phyloP scores from a whole-genome alignment of 768 basidiomycete genomes.

The Kwoniella europaea region DNA sequence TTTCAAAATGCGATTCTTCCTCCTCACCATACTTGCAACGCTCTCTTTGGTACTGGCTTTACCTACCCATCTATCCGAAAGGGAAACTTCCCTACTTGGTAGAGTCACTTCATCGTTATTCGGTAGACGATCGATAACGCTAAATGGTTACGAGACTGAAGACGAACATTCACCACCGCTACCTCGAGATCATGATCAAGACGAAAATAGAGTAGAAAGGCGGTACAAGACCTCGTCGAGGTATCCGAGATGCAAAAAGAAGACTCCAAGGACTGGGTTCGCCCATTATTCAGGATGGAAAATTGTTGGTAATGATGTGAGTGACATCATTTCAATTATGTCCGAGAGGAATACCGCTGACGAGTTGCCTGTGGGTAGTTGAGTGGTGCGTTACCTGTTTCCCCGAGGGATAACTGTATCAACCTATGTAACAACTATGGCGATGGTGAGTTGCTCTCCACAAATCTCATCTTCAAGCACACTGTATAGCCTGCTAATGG shows the following conservation, averaged over 20 bases:
- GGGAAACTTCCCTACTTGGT: conserved; percentile 2
- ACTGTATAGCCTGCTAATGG: no score
- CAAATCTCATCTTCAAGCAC: no score
- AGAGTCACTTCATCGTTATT: conserved; percentile 6
- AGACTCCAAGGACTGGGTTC: conserved; percentile 29
- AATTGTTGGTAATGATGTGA: conserved; percentile 42
- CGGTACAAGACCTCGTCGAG: conserved; percentile 9
- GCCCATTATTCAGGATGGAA: conserved; percentile 46
- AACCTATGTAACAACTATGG: conserved; percentile 36
- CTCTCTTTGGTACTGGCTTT: conserved; percentile 7
- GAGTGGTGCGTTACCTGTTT: conserved; percentile 28
- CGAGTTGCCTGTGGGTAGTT: conserved; percentile 16
- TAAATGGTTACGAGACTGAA: conserved; percentile 6
- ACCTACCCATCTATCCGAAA: background rate
- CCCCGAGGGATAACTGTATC: conserved; percentile 32
- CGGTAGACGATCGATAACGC: background rate
- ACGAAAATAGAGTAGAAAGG: background rate
- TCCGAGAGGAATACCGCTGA: background rate
- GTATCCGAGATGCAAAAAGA: conserved; percentile 28
- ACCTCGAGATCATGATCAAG: background rate
- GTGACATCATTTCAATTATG: conserved; percentile 5
- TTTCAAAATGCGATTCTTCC: conserved; percentile 16
- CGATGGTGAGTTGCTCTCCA: conserved; percentile 6
- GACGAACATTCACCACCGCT: background rate
- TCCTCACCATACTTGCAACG: conserved; percentile 7